Conservation (phyloP, 2,329 filamentous ascomycete genomes). For the Boeremia exigua region DNA sequence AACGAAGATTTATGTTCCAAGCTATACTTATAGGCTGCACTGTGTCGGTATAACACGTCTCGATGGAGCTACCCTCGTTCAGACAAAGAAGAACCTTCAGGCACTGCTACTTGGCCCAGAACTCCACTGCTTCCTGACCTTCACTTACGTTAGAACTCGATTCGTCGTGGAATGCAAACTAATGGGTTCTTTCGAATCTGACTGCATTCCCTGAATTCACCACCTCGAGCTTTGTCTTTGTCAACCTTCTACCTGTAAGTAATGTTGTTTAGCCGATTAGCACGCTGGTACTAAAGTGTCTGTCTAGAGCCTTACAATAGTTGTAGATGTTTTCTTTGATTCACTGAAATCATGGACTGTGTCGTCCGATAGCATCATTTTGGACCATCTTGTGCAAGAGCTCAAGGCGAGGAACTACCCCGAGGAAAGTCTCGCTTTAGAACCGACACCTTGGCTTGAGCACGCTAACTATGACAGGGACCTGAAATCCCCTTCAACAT, state of each 20-base stretch:
- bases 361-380: neutral
- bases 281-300: neutral
- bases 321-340: neutral
- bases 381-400: neutral
- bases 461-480: neutral
- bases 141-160: neutral
- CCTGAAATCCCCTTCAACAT: neutral
- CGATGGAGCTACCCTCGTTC: neutral
- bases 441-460: neutral
- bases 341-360: neutral
- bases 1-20: neutral
- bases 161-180: slow-evolving; percentile 14
- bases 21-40: neutral
- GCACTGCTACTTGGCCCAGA: neutral
- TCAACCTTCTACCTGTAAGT: slow-evolving; percentile 20
- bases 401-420: neutral
- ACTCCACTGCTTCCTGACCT: neutral
- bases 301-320: neutral
- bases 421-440: neutral
- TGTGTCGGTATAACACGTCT: neutral
- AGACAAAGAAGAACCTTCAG: neutral
- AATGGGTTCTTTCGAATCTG: slow-evolving; percentile 17
- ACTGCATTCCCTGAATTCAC: slow-evolving; percentile 10
- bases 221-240: slow-evolving; percentile 18
- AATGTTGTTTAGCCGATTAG: neutral